phyloP scores from a whole-genome alignment of 176 grass and related monocot genomes.

The Elymus sibiricus region DNA sequence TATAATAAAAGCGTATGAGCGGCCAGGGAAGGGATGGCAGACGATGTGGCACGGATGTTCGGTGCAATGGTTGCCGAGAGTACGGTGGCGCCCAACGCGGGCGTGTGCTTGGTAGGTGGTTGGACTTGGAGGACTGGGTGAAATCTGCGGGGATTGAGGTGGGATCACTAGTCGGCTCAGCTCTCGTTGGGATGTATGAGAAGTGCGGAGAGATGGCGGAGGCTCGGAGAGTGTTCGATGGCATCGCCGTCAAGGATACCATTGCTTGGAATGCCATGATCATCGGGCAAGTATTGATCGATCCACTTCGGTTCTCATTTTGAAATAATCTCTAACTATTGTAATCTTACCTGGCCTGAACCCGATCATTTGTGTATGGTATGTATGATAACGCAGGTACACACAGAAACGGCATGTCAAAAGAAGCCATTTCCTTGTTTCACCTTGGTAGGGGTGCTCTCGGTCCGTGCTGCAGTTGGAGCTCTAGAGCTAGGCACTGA shows the following conservation, averaged over 20 bases:
- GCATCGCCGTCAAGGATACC: conserved; percentile 35
- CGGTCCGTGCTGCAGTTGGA: conserved; percentile 64
- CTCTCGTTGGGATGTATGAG: too few species aligned
- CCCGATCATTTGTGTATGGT: neutral
- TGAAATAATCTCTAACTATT: neutral
- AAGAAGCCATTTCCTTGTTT: conserved; percentile 77
- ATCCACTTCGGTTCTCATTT: neutral
- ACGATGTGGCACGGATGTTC: conserved; percentile 14
- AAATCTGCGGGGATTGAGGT: conserved; percentile 21
- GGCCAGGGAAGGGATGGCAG: neutral
- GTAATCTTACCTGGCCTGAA: neutral
- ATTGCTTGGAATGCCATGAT: conserved; percentile 88
- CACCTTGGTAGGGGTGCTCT: conserved; percentile 66
- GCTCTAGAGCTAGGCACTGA: conserved; percentile 64
- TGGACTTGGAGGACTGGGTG: conserved; percentile 52
- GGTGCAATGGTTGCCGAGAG: neutral
- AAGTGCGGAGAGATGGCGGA: conserved; percentile 59
- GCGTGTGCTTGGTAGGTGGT: conserved; percentile 44
- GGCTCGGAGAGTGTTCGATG: conserved; percentile 55
- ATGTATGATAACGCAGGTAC: conserved; percentile 46
- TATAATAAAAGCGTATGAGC: conserved; percentile 20
- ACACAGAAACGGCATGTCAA: conserved; percentile 80
- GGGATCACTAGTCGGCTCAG: conserved; percentile 35
- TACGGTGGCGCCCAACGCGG: neutral
- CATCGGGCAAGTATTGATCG: conserved; percentile 53